phyloP scores from a whole-genome alignment of 352 stramenopile genomes.

The Albugo candida region DNA sequence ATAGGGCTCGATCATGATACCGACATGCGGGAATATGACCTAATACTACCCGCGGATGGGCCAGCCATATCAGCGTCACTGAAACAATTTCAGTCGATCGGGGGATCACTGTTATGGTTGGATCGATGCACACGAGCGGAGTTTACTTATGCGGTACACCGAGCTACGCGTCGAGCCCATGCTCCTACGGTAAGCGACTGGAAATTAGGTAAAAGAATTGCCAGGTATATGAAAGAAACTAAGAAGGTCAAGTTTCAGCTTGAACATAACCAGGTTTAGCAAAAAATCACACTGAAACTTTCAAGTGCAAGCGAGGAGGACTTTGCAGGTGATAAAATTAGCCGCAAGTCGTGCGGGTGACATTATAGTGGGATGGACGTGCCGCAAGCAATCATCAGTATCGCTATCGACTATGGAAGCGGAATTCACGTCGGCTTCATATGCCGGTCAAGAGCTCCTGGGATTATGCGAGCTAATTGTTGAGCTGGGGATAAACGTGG shows the following conservation, averaged over 20 bases:
- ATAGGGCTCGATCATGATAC: not conserved
- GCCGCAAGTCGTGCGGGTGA: not conserved
- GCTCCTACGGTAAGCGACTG: not conserved
- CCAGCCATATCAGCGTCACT: not conserved
- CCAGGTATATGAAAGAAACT: not conserved
- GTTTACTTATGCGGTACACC: not conserved
- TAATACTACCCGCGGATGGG: not conserved
- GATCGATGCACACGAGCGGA: not conserved
- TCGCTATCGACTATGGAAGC: slow-evolving; percentile 10
- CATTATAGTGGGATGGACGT: not conserved
- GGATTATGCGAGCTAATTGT: slow-evolving; percentile 4
- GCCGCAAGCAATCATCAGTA: not conserved
- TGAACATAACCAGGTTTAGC: not conserved
- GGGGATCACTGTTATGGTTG: not conserved
- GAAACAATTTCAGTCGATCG: not conserved
- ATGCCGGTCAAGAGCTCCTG: slow-evolving; percentile 2
- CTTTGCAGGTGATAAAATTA: not conserved
- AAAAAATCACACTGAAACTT: not conserved
- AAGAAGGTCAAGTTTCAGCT: not conserved
- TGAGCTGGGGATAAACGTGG: slow-evolving; percentile 1
- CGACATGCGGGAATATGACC: not conserved
- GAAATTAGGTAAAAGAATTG: not conserved
- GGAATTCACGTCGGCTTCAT: slow-evolving; percentile 6
- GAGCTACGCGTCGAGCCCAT: not conserved
- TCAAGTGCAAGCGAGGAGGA: not conserved